These are phyloP conservation scores for Naganishia liquefaciens DNA, from an alignment of 1,284 basidiomycete species.

Conservation along the genomic window DNA sequence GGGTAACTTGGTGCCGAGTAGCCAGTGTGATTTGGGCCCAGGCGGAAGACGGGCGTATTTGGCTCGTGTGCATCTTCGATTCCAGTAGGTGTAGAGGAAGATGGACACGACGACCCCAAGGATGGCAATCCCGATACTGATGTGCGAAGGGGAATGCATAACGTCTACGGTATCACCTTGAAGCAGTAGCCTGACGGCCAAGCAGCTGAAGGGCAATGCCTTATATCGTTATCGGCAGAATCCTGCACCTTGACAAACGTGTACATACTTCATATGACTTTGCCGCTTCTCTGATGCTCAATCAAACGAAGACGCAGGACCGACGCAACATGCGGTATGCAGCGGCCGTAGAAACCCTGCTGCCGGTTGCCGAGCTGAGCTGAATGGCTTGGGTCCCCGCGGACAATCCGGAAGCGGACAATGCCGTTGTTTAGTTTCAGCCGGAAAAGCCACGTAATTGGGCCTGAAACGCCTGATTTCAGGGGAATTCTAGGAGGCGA, in stretches of 20 bases:
- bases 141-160: neutral
- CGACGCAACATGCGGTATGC: no score
- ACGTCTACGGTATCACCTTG: no score
- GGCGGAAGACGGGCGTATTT: conserved; percentile 16
- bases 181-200: no score
- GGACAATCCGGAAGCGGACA: conserved; percentile 11
- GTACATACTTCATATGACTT: no score
- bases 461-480: no score
- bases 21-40: conserved; percentile 24
- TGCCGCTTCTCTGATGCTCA: no score
- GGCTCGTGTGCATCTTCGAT: conserved; percentile 4
- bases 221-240: no score
- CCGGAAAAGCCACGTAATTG: no score
- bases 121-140: neutral
- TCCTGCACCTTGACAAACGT: no score
- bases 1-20: conserved; percentile 20
- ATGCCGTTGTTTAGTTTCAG: neutral
- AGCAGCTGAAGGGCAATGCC: no score
- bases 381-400: conserved; percentile 15
- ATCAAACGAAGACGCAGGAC: no score
- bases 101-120: neutral
- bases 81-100: conserved; percentile 4
- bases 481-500: no score
- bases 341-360: conserved; percentile 10
- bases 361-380: neutral